Evolutionary conservation across 1,284 basidiomycete species (phyloP).

Genomic region (Pseudozyma tsukubaensis): DNA sequence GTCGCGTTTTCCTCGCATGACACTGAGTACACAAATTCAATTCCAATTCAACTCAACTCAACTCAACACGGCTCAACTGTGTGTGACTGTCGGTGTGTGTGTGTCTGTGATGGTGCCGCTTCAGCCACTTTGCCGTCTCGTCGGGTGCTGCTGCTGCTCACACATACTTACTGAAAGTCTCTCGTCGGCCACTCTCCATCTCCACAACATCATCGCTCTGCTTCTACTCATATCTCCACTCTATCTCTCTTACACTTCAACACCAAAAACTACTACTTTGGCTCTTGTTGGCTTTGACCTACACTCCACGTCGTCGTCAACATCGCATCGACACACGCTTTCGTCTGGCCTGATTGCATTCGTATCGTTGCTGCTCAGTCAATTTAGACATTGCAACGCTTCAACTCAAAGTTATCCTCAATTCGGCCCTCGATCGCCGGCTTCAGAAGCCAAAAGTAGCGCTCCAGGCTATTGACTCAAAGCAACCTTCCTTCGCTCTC

Average conservation of each 20-base stretch:
- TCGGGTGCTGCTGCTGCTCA: too few relatives aligned
- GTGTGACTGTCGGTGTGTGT: too few relatives aligned
- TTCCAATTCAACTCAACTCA: too few relatives aligned
- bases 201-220: slow-evolving; percentile 2
- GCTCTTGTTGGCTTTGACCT: background rate
- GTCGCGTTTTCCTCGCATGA: too few relatives aligned
- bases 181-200: slow-evolving; percentile 7
- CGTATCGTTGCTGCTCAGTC: slow-evolving; percentile 3
- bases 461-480: too few relatives aligned
- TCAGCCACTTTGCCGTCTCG: too few relatives aligned
- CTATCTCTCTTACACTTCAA: background rate
- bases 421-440: slow-evolving; percentile 17
- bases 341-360: too few relatives aligned
- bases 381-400: slow-evolving; percentile 5
- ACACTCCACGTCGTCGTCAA: background rate
- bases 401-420: slow-evolving; percentile 7
- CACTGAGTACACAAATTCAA: too few relatives aligned
- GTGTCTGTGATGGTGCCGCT: too few relatives aligned
- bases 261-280: background rate
- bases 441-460: slow-evolving; percentile 2
- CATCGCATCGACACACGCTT: too few relatives aligned
- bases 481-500: background rate
- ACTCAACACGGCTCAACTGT: too few relatives aligned
- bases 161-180: too few relatives aligned
- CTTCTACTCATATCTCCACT: background rate